Evolutionary conservation across 805 yeast genomes (phyloP).

Genomic region (Candida sakaeoensis): DNA sequence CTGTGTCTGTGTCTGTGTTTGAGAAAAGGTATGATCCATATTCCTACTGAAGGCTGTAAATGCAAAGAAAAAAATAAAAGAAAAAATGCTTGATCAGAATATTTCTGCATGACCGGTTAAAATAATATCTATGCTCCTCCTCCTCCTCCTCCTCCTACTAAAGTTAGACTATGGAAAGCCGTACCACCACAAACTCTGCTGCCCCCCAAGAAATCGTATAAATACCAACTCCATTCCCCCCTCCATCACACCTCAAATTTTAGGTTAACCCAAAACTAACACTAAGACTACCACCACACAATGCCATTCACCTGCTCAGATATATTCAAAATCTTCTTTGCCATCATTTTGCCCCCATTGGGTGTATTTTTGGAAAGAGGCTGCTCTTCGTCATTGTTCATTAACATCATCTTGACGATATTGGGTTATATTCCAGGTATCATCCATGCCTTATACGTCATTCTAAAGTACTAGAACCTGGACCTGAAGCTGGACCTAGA

Average conservation of each 20-base stretch:
- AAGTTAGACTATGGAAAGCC: neutral
- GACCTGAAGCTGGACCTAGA: no score
- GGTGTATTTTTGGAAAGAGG: slow-evolving; percentile 63
- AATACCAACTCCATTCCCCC: neutral
- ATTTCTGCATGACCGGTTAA: no score
- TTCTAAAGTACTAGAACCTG: slow-evolving; percentile 33
- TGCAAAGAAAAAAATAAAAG: no score
- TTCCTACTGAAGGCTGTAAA: no score
- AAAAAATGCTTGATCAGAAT: no score
- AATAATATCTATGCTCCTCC: no score
- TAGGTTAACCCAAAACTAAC: no score
- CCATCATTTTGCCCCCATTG: slow-evolving; percentile 55
- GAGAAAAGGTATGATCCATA: no score
- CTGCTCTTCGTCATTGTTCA: slow-evolving; percentile 38
- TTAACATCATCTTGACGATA: slow-evolving; percentile 63
- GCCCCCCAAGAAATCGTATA: no score
- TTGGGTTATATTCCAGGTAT: slow-evolving; percentile 78
- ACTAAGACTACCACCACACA: slow-evolving; percentile 8
- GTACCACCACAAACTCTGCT: no score
- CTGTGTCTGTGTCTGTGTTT: no score
- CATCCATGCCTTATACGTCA: slow-evolving; percentile 59
- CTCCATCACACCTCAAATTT: neutral
- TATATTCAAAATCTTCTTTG: slow-evolving; percentile 48
- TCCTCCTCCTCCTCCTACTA: no score
- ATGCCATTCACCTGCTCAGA: slow-evolving; percentile 55